Evolutionary conservation across 2,329 filamentous ascomycete species (phyloP).

Genomic region (Colletotrichum tamarilloi): DNA sequence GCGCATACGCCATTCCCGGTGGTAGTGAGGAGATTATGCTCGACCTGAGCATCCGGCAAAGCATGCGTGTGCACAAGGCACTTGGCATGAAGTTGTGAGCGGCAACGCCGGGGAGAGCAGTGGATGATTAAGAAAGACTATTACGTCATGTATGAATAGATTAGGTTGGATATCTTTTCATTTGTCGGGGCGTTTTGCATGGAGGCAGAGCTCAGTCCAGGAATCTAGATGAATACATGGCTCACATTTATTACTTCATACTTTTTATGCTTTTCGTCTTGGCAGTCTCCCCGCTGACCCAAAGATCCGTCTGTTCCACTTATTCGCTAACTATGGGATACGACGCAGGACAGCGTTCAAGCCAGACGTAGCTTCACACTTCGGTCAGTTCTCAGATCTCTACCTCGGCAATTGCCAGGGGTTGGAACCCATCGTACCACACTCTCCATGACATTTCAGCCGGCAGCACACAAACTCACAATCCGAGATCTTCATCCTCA

Average conservation of each 20-base stretch:
- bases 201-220: conserved; percentile 21
- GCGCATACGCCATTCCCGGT: conserved; percentile 95
- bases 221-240: conserved; percentile 22
- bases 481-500: neutral
- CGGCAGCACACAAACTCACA: neutral
- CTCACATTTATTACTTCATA: conserved; percentile 3
- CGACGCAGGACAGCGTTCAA: neutral
- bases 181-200: conserved; percentile 35
- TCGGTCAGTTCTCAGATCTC: neutral
- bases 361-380: neutral
- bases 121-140: conserved; percentile 6
- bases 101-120: neutral
- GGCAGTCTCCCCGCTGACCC: too few relatives aligned
- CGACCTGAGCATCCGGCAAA: conserved; percentile 93
- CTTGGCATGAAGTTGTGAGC: conserved; percentile 93
- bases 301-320: too few relatives aligned
- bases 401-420: neutral
- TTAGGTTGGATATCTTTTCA: conserved; percentile 19
- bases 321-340: neutral
- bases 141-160: conserved; percentile 34
- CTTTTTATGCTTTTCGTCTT: neutral
- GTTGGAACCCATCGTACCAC: neutral
- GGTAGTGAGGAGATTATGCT: conserved; percentile 99
- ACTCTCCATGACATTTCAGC: neutral
- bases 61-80: conserved; percentile 86